These are phyloP conservation scores for Solanum tarijense DNA, from an alignment of 257 asterid species.

Conservation along the genomic window DNA sequence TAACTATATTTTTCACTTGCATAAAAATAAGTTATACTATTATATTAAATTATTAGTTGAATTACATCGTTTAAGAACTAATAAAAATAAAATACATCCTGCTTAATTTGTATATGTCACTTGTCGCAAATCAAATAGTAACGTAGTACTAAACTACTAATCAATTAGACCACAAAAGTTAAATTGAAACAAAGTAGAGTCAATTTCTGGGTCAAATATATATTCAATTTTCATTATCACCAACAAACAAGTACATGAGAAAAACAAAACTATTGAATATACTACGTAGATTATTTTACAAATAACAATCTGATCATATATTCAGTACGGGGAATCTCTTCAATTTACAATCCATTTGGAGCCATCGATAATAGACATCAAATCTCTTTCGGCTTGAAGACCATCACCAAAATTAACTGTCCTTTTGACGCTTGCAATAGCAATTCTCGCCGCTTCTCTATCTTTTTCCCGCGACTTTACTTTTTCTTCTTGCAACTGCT, in stretches of 20 bases:
- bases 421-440: not conserved
- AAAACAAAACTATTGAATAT: not conserved
- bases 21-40: too few species aligned
- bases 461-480: not conserved
- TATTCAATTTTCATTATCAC: too few species aligned
- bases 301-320: not conserved
- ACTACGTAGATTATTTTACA: not conserved
- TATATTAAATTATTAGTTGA: too few species aligned
- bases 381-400: not conserved
- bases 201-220: too few species aligned
- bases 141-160: too few species aligned
- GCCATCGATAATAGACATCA: not conserved
- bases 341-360: not conserved
- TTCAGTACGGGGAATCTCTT: not conserved
- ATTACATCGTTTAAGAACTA: too few species aligned
- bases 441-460: not conserved
- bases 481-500: not conserved
- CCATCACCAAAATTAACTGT: not conserved
- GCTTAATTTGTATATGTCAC: too few species aligned
- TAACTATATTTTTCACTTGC: too few species aligned
- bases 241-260: not conserved
- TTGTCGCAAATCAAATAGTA: too few species aligned
- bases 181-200: too few species aligned
- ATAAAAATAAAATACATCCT: too few species aligned
- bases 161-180: too few species aligned